Percentiles rank a stretch among this genome's conserved stretches.
Conservation (phyloP, 352 stramenopile species). For the Phytophthora tentaculata region DNA sequence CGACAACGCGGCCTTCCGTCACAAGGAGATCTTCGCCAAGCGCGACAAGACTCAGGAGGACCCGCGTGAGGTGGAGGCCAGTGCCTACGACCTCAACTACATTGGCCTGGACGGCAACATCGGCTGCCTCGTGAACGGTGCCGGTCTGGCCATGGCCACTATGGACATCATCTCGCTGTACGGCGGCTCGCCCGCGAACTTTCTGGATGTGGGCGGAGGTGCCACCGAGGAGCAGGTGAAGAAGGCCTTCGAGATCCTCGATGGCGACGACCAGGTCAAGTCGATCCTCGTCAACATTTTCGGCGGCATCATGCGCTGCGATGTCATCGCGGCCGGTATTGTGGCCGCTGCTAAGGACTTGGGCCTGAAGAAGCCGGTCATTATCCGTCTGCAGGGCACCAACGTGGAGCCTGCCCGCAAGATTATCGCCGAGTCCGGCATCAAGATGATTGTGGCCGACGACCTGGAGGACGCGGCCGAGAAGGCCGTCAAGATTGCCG, state of each 20-base stretch:
- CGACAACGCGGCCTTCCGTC: conserved; percentile 97
- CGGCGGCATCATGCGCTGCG: conserved; percentile 99
- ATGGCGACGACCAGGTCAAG: conserved; percentile 95
- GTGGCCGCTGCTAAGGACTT: conserved; percentile 96
- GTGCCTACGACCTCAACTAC: conserved; percentile 98
- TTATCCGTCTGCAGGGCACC: conserved; percentile 98
- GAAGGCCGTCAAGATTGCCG: conserved; percentile 94
- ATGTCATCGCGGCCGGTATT: conserved; percentile 97
- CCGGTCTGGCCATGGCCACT: conserved; percentile 98
- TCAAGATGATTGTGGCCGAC: conserved; percentile 95
- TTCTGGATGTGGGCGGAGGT: conserved; percentile 98
- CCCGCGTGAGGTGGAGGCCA: conserved; percentile 93
- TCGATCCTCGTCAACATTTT: conserved; percentile 99
- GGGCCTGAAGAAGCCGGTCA: conserved; percentile 97
- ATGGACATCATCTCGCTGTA: conserved; percentile 99
- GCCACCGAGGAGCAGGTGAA: conserved; percentile 93
- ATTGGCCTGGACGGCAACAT: conserved; percentile 99
- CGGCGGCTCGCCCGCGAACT: conserved; percentile 97
- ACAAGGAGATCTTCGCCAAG: conserved; percentile 94
- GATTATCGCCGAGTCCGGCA: conserved; percentile 93
- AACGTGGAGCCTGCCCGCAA: conserved; percentile 96
- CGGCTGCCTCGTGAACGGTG: conserved; percentile 99
- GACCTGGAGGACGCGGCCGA: conserved; percentile 96
- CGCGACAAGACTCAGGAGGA: conserved; percentile 95
- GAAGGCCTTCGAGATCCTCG: conserved; percentile 88